Evolutionary conservation across 2,329 filamentous ascomycete genomes (phyloP), one percentile per base, ranked within the genome.

Genomic region (Aureobasidium sp.): DNA sequence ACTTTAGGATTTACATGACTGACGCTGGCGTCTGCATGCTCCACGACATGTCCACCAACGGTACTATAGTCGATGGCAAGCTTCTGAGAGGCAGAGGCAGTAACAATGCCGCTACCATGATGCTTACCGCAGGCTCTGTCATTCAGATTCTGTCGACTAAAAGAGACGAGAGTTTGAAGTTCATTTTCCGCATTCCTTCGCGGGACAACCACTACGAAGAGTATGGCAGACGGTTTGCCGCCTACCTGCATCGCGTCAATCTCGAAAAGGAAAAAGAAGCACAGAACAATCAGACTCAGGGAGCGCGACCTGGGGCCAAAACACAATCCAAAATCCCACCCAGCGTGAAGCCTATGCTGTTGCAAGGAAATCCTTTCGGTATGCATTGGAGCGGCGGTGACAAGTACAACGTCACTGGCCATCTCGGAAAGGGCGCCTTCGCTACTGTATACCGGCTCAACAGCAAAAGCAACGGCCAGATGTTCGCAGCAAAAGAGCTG

Each of bases 41-140:
- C 14, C 87, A 96, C 73, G 94, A 99, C 71, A 84, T 87, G 71
- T 97, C 94, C 0, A 97, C 91, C n/a, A 99, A 97, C 70, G 94
- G 94, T 31, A 97, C 94, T 4, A 80, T 90, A 64, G 90, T 97
- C 62, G 92, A 97, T 74, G 81, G 84, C 27, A 78, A 80, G 20
- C 78, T 90, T 39, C 80, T 99, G 17, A 81, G 77, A 62, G 76
- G 80, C 62, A 85, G 82, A 67, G 63, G 76, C 72, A 62, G 76
- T 73, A 42, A 64, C 58, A 48, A 70, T 72, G 39, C 78, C 71
- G 65, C 79, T 67, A 82, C 78, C 25, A 80, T 88, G 65, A 91
- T 89, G 75, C 80, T 96, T 42, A 83, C 79, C 48, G 86, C 85
- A 55, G 90, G 90, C 27, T 86, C 87, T 1, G 84, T 88, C 65